These are phyloP conservation scores for Phytophthora niederhauseri DNA, from an alignment of 352 stramenopile genomes.

Conservation along the genomic window DNA sequence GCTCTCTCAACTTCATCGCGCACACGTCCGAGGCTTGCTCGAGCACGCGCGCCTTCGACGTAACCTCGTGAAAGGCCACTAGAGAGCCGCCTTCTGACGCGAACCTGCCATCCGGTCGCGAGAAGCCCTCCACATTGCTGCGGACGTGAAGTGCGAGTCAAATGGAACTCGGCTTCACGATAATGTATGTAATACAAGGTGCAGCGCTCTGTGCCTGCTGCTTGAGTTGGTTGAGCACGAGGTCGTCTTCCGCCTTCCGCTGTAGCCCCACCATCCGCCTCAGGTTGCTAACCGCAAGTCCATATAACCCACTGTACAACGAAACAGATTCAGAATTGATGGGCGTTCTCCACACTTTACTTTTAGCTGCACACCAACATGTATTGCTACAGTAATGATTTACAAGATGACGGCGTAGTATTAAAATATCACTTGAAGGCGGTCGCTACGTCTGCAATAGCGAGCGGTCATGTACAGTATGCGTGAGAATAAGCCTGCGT, in stretches of 20 bases:
- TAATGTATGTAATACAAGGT: not conserved
- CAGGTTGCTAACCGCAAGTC: too few relatives aligned
- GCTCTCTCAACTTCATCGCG: conserved; percentile 16
- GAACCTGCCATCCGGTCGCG: conserved; percentile 1
- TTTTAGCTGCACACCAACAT: too few relatives aligned
- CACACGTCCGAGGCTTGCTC: conserved; percentile 11
- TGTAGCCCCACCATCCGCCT: not conserved
- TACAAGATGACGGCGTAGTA: too few relatives aligned
- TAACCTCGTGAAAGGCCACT: not conserved
- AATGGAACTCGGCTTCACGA: conserved; percentile 17
- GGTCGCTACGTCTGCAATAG: too few relatives aligned
- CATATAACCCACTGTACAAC: too few relatives aligned
- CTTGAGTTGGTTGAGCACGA: conserved; percentile 12
- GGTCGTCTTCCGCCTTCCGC: conserved; percentile 8
- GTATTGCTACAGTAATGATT: too few relatives aligned
- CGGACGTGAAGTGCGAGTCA: conserved; percentile 20
- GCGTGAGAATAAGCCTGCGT: too few relatives aligned
- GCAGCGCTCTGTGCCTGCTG: not conserved
- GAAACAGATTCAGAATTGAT: too few relatives aligned
- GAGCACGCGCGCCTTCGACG: conserved; percentile 5
- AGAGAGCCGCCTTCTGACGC: not conserved
- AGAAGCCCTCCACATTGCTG: conserved; percentile 21
- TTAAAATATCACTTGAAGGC: too few relatives aligned
- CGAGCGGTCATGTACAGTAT: too few relatives aligned
- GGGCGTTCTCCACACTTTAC: too few relatives aligned